Base-by-base conservation (phyloP, 495 filamentous ascomycete species). In the Aspergillus haitiensis region DNA sequence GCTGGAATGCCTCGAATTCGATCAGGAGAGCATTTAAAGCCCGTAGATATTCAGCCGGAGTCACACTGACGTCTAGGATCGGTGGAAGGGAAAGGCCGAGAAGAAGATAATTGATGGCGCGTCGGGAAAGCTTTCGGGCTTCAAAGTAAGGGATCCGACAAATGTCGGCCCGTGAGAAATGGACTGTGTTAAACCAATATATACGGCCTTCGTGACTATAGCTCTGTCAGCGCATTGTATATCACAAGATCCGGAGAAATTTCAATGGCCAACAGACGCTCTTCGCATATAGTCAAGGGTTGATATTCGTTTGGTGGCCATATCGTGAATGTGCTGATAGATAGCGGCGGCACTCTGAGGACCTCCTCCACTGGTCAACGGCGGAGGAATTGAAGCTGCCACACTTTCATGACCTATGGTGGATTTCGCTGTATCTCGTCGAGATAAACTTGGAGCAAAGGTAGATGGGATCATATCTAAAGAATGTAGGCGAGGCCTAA, bases 141-240 rank as follows among this genome's bases (percentile, higher is more conserved):
- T 94, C 88, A 66, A 96, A 92, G 72, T 92, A 96, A 33, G 95
- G 87, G 71, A 96, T 85, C 60, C 84, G 88, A 34, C 82, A 74
- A 34, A 98, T 81, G 70, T 97, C 91, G 27, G 84, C 72, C 63
- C 91, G 91, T 60, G 90, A 87, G 72, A 96, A 97, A 70, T 94
- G 86, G 46, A 97, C 82, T 0, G 94, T 95, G 74, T 97, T 97
- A 74, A 97, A 97, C 92, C 93, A 98, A 77, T 96, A 97, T 21
- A 96, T 86, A 52, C 88, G 88, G 50, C 95, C 93, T 76, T 96
- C 91, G 64, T 97, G 90, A 21, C 92, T 96, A 66, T 37, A 37
- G 48, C 33, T 46, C 15, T 34, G 48, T 56, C 47, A 64, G 61
- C 31, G 16, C 10, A 9, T 16, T 49, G 18, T 11, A 42, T 27